Base-by-base conservation (phyloP, 495 filamentous ascomycete species). In the Penicillium flavigenum region DNA sequence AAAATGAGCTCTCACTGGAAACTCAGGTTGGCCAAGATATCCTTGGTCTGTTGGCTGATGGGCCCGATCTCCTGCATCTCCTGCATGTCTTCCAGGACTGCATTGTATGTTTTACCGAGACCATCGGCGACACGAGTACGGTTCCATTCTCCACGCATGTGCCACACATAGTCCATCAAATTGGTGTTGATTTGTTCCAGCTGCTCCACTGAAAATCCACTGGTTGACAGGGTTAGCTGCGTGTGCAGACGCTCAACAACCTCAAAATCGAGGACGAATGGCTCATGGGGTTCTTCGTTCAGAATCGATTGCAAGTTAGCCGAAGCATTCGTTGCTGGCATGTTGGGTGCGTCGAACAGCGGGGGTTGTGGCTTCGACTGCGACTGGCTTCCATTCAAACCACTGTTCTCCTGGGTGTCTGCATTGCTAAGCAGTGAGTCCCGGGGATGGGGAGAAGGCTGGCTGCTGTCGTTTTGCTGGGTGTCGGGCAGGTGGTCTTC, bases 171-270 rank as follows among this genome's bases (percentile, higher is more conserved):
- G 57, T 92, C 87, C 93, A 97, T 97, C 64, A 96, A 73, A 54
- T 83, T 85, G n/a, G 92, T 85, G 67, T 91, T 90, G 67, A 96
- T 84, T 69, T 96, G 92, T 75, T 98, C 93, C 29, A 98, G 79
- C 69, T 98, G 95, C 73, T 98, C 94, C 39, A 98, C 86, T 2
- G 84, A 88, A 73, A 85, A 92, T 0, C 92, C 92, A 42, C 86
- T 87, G 8, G 88, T 89, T 31, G 81, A 79, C 16, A 81, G 69
- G 1, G 84, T 82, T 20, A 96, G 71, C 27, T 79, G 68, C 0
- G 76, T 62, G 50, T 88, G 79, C 34, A 96, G 78, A 14, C 76
- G 63, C 10, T 79, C 66, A 39, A 89, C 67, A 38, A 78, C 73
- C 0, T 63, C 56, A 9, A 81, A 77, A 63, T 92, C 83, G 42